A percentile compares a stretch with the other conserved stretches of the same genome.
Evolutionary conservation across 2,329 filamentous ascomycete genomes (phyloP).

Genomic region (Arthrobotrys conoides): DNA sequence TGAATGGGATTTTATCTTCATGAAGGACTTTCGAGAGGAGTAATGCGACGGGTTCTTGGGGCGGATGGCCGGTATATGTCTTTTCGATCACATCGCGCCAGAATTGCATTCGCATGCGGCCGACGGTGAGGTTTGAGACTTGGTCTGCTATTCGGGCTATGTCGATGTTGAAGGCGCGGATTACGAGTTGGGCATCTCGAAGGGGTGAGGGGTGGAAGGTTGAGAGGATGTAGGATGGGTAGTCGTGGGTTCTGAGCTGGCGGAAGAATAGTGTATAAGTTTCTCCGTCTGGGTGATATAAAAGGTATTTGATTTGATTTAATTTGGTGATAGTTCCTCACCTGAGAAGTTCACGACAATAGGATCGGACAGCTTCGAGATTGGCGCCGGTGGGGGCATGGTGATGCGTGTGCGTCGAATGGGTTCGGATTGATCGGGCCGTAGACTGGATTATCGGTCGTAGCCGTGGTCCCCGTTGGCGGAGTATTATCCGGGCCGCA

Average conservation of each 20-base stretch:
- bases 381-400: conserved; percentile 62
- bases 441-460: conserved; percentile 7
- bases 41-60: conserved; percentile 91
- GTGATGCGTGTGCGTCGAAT: conserved; percentile 65
- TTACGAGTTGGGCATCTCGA: conserved; percentile 86
- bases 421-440: not conserved
- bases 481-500: not conserved
- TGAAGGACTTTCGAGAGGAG: conserved; percentile 81
- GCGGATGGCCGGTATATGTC: conserved; percentile 78
- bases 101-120: conserved; percentile 91
- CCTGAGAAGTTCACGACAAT: conserved; percentile 57
- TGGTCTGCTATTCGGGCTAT: conserved; percentile 90
- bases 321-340: conserved; percentile 4
- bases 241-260: conserved; percentile 81
- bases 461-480: not conserved
- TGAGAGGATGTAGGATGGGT: conserved; percentile 86
- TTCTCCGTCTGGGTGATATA: no score
- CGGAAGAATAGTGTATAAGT: not conserved
- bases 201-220: conserved; percentile 83
- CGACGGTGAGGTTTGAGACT: conserved; percentile 88
- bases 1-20: conserved; percentile 70
- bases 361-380: conserved; percentile 31
- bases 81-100: conserved; percentile 88
- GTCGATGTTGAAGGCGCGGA: conserved; percentile 93
- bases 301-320: no score